Evolutionary conservation across 2,329 filamentous ascomycete species (phyloP), one percentile per base, ranked within the genome.

Genomic region (Fusarium sp.): DNA sequence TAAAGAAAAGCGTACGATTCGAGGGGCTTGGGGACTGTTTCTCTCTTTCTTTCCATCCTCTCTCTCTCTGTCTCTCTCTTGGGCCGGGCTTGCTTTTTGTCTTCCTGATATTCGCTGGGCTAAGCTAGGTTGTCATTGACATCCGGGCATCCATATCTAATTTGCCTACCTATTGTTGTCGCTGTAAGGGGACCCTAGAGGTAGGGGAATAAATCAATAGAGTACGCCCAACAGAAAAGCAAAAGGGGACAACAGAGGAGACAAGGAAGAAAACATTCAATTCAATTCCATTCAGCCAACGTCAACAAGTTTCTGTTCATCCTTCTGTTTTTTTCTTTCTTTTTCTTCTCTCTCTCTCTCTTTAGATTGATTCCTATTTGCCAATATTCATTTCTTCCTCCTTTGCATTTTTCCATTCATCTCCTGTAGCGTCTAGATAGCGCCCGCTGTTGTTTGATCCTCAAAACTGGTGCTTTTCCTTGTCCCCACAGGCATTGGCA

Each of bases 381-480:
- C 23, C 26, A 49, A 6, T 49, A 12, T 49, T 36, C 20, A 18
- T 16, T 36, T 49, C 31, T 36, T 15, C 18, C 44, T 57, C 18
- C 44, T 57, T 60, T 65, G 64, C 52, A 58, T 62, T 30, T 23
- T 61, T 18, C 30, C 11, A 23, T 45, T 34, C 9, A 51, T 38
- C 52, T 71, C 58, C 51, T 45, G 42, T 45, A 45, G 42, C n/a
- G 42, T 20, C 18, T 8, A n/a, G n/a, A 62, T 65, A 62, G 63
- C 65, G 60, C 67, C 45, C 16, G 34, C 33, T 16, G 23, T 18
- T 50, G 64, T 60, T 61, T 71, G 62, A 72, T 63, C 59, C 65
- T 67, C 45, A 54, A 41, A 70, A 60, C 69, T 57, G 65, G 65
- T 69, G 66, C 68, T 67, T 68, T 50, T 63, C 57, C 64, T 56